Base-by-base conservation (phyloP, 2,329 filamentous ascomycete genomes). In the Aureobasidium zeae region DNA sequence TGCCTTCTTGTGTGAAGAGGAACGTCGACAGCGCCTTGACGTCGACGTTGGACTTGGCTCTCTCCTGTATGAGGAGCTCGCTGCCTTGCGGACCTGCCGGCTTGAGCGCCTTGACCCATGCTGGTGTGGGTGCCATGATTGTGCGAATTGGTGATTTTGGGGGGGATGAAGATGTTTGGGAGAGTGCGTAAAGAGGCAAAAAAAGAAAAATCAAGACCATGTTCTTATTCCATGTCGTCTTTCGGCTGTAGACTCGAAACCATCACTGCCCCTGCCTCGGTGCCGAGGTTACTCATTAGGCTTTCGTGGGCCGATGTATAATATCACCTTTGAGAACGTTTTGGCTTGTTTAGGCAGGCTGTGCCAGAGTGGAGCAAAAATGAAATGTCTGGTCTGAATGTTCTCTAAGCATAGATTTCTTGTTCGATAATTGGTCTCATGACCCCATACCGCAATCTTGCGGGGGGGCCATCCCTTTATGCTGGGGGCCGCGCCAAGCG, bases 31-130 rank as follows among this genome's bases (percentile, higher is more conserved):
- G 68, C 56, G 78, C 74, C 47, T 81, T 72, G 15, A 85, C 76
- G 20, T 80, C 69, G 52, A 87, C 63, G 47, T 77, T 77, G 39
- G 79, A 84, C 54, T 74, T 74, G 17, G 71, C 72, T 50, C 84
- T 74, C 67, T 87, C 83, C 38, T 74, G 68, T n/a, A 70, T 61
- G 43, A 87, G 74, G 35, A 87, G 71, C 55, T 85, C 79, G 28
- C 71, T 69, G 49, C 83, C 82, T 54, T 85, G 81, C 4, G 78
- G 77, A 45, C 74, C 73, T 2, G 81, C 70, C 25, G 78, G 78
- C 66, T 73, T 77, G 52, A 83, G 67, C 52, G 74, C 70, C 61
- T 78, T 76, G 53, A 83, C 79, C 79, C 79, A 83, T 61, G 72
- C 67, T 28, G 76, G 76, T 16, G 48, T 50, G 10, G 48, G 48